Base-by-base conservation (phyloP, 176 grass and related monocot genomes). In the Pharus latifolius region DNA sequence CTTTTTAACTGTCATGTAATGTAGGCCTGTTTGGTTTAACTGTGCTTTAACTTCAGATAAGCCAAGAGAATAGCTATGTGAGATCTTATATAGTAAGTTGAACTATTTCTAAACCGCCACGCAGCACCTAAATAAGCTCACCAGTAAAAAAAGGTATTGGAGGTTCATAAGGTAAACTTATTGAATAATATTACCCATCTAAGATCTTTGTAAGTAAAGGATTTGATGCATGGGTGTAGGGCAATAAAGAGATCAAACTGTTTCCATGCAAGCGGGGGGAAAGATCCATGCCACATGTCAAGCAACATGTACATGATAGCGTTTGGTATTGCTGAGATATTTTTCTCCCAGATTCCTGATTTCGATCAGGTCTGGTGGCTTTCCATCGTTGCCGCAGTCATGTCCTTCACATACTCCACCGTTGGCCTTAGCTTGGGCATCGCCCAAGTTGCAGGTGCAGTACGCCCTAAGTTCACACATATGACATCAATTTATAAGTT, bases 321-420 rank as follows among this genome's bases (percentile, higher is more conserved):
- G 35, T 89, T 89, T 62, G 87, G 87, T 2, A 30, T 64, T 13
- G 57, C 19, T 8, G 60, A 89, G 82, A 68, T 89, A 1, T 10
- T 89, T 22, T 81, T 85, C 58, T 89, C 82, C 33, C 82, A 85
- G 66, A 89, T 89, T 30, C 87, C 87, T 3, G 78, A 89, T 49
- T 89, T 89, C 45, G 72, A 83, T 55, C 81, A 84, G 43, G 53
- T 88, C 2, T 88, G 74, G 55, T 88, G 85, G 85, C 80, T 88
- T 28, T 88, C 85, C 38, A 84, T 88, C 59, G 60, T 90, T 8
- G 87, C 82, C 0, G 87, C 87, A 1, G 5, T 82, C 42, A 90
- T 90, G 87, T 90, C 82, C 30, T 90, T 85, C 66, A 85, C 78
- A 14, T 85, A 85, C 61, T 78, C 87, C 6, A 69, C 45, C 7